phyloP scores from a whole-genome alignment of 306 rosid genomes.

The Lotus japonicus region DNA sequence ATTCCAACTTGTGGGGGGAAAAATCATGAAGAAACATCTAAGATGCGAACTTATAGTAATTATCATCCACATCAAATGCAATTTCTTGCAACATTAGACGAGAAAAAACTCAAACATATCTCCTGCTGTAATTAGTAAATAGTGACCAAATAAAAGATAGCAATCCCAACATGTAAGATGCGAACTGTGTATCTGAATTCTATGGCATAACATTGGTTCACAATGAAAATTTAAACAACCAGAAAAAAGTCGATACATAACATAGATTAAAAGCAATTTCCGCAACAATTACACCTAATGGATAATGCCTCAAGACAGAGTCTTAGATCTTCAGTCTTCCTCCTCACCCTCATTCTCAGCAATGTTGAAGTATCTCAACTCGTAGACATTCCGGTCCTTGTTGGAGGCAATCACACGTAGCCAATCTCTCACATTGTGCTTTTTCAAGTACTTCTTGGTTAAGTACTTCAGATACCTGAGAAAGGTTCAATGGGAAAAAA shows the following conservation, averaged over 20 bases:
- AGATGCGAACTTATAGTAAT: too few species aligned
- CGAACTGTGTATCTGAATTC: neutral
- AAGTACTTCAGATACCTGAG: conserved; percentile 73
- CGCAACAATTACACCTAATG: conserved; percentile 12
- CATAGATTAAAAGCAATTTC: neutral
- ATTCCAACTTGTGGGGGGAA: too few species aligned
- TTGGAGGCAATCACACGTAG: conserved; percentile 87
- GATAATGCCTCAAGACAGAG: conserved; percentile 13
- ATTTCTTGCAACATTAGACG: too few species aligned
- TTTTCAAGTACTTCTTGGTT: conserved; percentile 93
- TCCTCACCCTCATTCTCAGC: conserved; percentile 96
- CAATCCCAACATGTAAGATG: too few species aligned
- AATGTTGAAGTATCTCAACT: conserved; percentile 90
- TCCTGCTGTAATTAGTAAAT: neutral
- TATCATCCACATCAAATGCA: too few species aligned
- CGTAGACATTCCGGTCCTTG: conserved; percentile 80
- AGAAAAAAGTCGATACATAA: conserved; percentile 20
- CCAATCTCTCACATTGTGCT: conserved; percentile 95
- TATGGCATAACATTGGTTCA: conserved; percentile 1
- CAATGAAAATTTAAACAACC: conserved; percentile 19
- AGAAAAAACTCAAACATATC: neutral
- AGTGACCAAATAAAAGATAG: too few species aligned
- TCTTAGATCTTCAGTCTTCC: conserved; percentile 47
- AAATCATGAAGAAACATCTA: too few species aligned
- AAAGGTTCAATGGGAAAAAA: neutral